These are phyloP conservation scores for Blastocystis sp. DNA, from an alignment of 352 stramenopile genomes.

Conservation along the genomic window DNA sequence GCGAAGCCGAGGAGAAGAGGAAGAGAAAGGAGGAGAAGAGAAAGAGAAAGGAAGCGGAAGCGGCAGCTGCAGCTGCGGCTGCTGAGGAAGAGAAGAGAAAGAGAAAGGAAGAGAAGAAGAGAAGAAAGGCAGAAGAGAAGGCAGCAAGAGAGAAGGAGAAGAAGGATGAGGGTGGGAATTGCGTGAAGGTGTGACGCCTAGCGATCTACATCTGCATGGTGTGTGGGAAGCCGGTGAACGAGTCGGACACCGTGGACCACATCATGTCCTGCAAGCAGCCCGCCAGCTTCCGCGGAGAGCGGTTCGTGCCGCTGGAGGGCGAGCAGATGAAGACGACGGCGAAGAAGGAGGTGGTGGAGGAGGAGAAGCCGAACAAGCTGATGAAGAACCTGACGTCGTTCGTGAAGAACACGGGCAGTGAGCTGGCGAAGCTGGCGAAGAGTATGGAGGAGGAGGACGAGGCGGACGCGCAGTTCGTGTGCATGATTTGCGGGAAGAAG, in stretches of 20 bases:
- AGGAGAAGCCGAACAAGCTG: conserved; percentile 25
- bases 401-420: conserved; percentile 19
- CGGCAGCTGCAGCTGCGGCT: conserved; percentile 35
- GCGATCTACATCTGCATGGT: conserved; percentile 61
- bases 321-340: conserved; percentile 18
- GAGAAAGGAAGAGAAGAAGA: conserved; percentile 22
- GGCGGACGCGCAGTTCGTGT: conserved; percentile 41
- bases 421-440: not conserved
- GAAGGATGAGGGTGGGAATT: conserved; percentile 18
- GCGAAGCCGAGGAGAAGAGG: not conserved
- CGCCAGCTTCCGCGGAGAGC: conserved; percentile 24
- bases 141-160: conserved; percentile 8
- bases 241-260: conserved; percentile 37
- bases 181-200: not conserved
- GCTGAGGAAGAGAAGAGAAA: conserved; percentile 21
- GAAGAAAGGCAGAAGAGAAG: not conserved
- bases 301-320: conserved; percentile 35
- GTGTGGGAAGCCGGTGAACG: conserved; percentile 50
- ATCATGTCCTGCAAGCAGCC: conserved; percentile 20
- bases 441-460: conserved; percentile 17
- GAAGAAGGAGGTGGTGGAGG: conserved; percentile 17
- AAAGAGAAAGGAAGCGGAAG: conserved; percentile 46
- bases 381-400: conserved; percentile 43
- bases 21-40: conserved; percentile 16
- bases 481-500: conserved; percentile 55